Evolutionary conservation across 106 monocot genomes (phyloP).

Genomic region (Gastrodia elata): DNA sequence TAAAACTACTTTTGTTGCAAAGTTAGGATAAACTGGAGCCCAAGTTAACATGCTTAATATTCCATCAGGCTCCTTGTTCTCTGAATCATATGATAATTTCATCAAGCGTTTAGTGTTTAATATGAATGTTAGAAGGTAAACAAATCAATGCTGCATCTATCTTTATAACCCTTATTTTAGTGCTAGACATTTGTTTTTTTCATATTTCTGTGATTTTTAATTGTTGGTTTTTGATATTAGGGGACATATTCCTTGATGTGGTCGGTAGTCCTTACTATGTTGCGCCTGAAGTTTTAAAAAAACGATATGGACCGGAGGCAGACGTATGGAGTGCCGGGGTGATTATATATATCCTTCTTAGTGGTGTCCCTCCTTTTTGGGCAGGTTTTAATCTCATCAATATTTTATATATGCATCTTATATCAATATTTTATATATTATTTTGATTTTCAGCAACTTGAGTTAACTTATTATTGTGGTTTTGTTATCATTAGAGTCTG

Average conservation of each 20-base stretch:
- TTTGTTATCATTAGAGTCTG: slow-evolving; percentile 17
- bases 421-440: slow-evolving; percentile 2
- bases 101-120: background rate
- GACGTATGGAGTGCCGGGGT: slow-evolving; percentile 52
- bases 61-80: background rate
- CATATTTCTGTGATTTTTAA: background rate
- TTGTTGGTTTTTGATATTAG: slow-evolving; percentile 11
- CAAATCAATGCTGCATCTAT: background rate
- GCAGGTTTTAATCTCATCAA: slow-evolving; percentile 14
- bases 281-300: slow-evolving; percentile 35
- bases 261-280: slow-evolving; percentile 48
- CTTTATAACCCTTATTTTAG: background rate
- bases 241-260: slow-evolving; percentile 35
- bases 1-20: background rate
- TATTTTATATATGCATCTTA: background rate
- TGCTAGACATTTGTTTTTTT: background rate
- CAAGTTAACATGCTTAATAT: background rate
- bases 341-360: slow-evolving; percentile 32
- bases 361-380: slow-evolving; percentile 45
- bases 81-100: background rate
- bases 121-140: background rate
- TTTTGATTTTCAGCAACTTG: background rate
- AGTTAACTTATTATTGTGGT: background rate
- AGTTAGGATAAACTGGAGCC: background rate
- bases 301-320: slow-evolving; percentile 29